Evolutionary conservation across 2,329 filamentous ascomycete species (phyloP), one percentile per base, ranked within the genome.

Genomic region (Helotiales sp.): DNA sequence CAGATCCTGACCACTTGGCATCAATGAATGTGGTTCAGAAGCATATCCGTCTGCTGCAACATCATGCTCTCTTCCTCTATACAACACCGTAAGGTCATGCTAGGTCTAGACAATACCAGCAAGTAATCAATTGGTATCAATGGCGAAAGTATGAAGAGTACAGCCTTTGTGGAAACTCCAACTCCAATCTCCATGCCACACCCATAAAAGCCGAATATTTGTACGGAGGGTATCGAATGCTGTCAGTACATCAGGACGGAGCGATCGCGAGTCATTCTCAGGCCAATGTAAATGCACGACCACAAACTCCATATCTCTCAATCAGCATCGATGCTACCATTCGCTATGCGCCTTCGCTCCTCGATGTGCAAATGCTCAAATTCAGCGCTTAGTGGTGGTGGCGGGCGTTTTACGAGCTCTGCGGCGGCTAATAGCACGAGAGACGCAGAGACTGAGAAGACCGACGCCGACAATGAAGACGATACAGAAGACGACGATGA

Each of bases 401-500:
- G n/a, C n/a, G n/a, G n/a, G 15, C 8, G 19, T 22, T 9, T 40
- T 31, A 30, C 25, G 44, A 22, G 34, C 27, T n/a, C 17, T 17
- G n/a, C 33, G 27, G 13, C 42, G 55, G 9, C 70, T 67, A 56
- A 79, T 70, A 67, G 71, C 75, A 61, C 79, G 76, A 62, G 77
- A 76, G 60, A 81, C 66, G 68, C 81, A 79, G 38, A 87, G 75
- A 50, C 68, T 65, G 55, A 79, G 61, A 49, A 87, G 69, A 25
- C 82, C 78, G 59, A 79, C 55, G 36, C 60, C 76, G 63, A 87
- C 80, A 59, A 84, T 66, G 67, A 81, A 81, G 70, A 86, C 76
- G 65, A 87, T 83, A 71, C 74, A 77, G 72, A 87, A 84, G 56
- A 87, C 84, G 63, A 86, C 74, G 51, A 87, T 77, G 61, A 86